phyloP scores from a whole-genome alignment of 345 rosid genomes.

The Citrus australasica region DNA sequence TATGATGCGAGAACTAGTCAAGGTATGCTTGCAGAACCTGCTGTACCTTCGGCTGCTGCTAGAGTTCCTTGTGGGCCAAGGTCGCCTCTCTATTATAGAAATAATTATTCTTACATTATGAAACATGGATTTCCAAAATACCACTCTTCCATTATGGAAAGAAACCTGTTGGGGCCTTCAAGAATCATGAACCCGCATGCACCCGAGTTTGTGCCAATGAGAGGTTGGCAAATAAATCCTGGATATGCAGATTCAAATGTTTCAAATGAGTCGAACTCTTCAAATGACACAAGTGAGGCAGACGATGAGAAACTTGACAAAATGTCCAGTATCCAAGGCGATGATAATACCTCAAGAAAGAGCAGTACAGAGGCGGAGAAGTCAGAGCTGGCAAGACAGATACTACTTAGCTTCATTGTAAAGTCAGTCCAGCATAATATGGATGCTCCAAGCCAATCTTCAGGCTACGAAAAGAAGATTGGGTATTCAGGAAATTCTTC shows the following conservation, averaged over 20 bases:
- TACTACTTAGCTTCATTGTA: conserved; percentile 66
- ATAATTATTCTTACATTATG: conserved; percentile 30
- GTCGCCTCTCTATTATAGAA: conserved; percentile 43
- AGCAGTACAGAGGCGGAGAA: conserved; percentile 38
- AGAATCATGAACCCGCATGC: conserved; percentile 62
- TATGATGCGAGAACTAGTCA: conserved; percentile 46
- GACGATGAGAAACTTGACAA: conserved; percentile 24
- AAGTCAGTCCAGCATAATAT: conserved; percentile 52
- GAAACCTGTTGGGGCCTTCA: conserved; percentile 23
- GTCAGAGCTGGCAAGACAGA: conserved; percentile 67
- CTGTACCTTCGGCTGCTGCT: conserved; percentile 41
- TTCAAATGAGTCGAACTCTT: conserved; percentile 21
- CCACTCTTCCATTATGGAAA: conserved; percentile 25
- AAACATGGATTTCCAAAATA: conserved; percentile 32
- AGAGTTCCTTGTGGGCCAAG: conserved; percentile 59
- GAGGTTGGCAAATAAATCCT: conserved; percentile 34
- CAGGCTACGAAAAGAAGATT: conserved; percentile 24
- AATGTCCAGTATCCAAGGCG: conserved; percentile 15
- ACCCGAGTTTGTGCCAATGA: conserved; percentile 57
- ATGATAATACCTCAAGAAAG: conserved; percentile 24
- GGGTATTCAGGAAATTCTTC: conserved; percentile 32
- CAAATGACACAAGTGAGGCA: conserved; percentile 14
- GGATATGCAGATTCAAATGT: conserved; percentile 25
- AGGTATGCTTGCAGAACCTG: conserved; percentile 38
- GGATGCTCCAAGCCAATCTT: conserved; percentile 27